phyloP scores from a whole-genome alignment of 2,329 filamentous ascomycete species.

The Fusarium torulosum region DNA sequence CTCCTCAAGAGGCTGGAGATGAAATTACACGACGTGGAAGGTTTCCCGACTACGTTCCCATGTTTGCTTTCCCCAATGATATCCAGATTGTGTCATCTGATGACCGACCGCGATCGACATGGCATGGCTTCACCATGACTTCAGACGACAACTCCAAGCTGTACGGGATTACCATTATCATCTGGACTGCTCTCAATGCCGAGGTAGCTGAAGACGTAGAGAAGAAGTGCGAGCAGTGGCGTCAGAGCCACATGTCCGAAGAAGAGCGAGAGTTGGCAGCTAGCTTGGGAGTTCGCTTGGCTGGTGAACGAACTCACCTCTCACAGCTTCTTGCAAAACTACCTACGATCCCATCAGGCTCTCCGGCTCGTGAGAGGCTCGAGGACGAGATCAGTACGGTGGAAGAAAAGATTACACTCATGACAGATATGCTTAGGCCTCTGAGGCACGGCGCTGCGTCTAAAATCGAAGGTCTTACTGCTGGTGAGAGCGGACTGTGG shows the following conservation, averaged over 20 bases:
- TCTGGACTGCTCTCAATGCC: constrained; percentile 90
- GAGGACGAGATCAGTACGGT: constrained; percentile 96
- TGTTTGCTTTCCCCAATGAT: constrained; percentile 99
- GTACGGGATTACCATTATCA: constrained; percentile 89
- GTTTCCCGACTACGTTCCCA: constrained; percentile 97
- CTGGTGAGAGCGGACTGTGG: constrained; percentile 96
- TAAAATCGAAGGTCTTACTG: constrained; percentile 96
- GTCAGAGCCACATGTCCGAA: constrained; percentile 87
- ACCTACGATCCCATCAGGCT: constrained; percentile 83
- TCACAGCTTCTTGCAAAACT: constrained; percentile 88
- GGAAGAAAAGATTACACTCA: constrained; percentile 96
- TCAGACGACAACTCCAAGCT: constrained; percentile 91
- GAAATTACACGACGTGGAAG: constrained; percentile 83
- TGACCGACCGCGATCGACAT: constrained; percentile 92
- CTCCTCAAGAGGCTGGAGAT: constrained; percentile 83
- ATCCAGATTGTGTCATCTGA: constrained; percentile 97
- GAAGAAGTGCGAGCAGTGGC: constrained; percentile 85
- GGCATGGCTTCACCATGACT: constrained; percentile 99
- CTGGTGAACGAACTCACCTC: constrained; percentile 87
- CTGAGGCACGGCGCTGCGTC: constrained; percentile 94
- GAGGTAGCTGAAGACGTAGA: constrained; percentile 87
- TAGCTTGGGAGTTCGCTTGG: constrained; percentile 89
- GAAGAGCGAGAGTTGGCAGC: constrained; percentile 93
- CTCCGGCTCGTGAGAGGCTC: constrained; percentile 81
- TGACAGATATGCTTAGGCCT: constrained; percentile 95